phyloP scores from a whole-genome alignment of 2,329 filamentous ascomycete species.

The Tolypocladium album region DNA sequence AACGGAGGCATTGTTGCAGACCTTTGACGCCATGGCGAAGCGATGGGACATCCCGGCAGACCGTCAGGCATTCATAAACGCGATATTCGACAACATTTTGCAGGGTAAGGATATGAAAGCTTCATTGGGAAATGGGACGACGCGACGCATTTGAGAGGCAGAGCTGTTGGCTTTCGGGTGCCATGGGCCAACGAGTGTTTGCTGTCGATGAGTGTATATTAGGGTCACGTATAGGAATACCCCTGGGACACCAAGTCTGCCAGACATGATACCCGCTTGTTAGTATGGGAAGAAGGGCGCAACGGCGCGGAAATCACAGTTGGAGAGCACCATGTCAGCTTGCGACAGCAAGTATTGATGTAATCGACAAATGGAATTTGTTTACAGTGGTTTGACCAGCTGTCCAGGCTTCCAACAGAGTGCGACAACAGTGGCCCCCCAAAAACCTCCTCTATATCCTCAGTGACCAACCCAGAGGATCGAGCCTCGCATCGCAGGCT shows the following conservation, averaged over 20 bases:
- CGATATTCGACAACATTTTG: conserved; percentile 32
- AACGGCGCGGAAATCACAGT: background rate
- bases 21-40: conserved; percentile 38
- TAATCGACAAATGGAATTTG: conserved; percentile 13
- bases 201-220: background rate
- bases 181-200: conserved; percentile 9
- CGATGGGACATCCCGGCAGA: conserved; percentile 34
- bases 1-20: conserved; percentile 37
- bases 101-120: conserved; percentile 20
- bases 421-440: conserved; percentile 15
- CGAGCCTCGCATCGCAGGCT: conserved; percentile 9
- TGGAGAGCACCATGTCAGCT: background rate
- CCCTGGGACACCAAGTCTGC: background rate
- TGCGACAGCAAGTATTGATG: background rate
- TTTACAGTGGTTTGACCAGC: conserved; percentile 14
- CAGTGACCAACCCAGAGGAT: conserved; percentile 6
- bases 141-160: conserved; percentile 10
- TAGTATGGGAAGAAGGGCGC: background rate
- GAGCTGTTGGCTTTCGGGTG: conserved; percentile 17
- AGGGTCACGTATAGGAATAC: background rate
- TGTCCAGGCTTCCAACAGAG: conserved; percentile 20
- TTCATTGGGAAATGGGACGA: conserved; percentile 13
- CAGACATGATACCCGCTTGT: background rate
- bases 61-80: conserved; percentile 34
- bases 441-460: conserved; percentile 10